Evolutionary conservation across 495 filamentous ascomycete genomes (phyloP), one percentile per base, ranked within the genome.

Genomic region (Xylaria curta): DNA sequence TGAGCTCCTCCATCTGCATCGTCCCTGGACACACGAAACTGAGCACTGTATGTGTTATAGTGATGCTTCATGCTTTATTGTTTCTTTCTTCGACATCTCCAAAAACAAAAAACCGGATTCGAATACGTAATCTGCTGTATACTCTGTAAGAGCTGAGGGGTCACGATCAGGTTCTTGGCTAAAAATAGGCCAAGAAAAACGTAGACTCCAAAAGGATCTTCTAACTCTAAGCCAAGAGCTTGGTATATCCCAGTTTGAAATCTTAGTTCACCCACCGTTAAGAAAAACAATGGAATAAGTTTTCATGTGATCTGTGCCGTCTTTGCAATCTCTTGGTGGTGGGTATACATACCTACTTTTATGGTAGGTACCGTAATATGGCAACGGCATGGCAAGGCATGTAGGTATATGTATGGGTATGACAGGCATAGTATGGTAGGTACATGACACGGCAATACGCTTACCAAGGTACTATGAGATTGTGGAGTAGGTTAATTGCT

Each of bases 401-500:
- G 51, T 56, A 24, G 0, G n/a, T 19, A 42, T 42, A 13, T 8
- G 38, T 42, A 42, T 42, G 38, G 38, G 1, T 5, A 31, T 31
- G 28, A 3, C 5, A 38, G 36, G 2, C 8, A 38, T 9, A 7
- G 36, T 38, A 38, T 33, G 49, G n/a, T n/a, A n/a, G 8, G 24
- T 60, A 38, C 36, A 38, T 38, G 36, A 38, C 36, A 38, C 36
- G 36, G 36, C 36, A n/a, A 8, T 21, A 38, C n/a, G 19, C 59
- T 40, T 17, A 44, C 58, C 12, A 44, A 9, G 36, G 60, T 63
- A 44, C 38, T n/a, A 24, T 44, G 17, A 49, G 12, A 4, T 13
- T 63, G 60, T 63, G 60, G 60, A 24, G 60, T 44, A 28, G 5
- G 46, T 38, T 33, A 38, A 53, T 17, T 54, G 65, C 65, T 67